A percentile compares a stretch with the other conserved stretches of the same genome.
Conservation (phyloP, 164 flowering plant species). For the Macadamia integrifolia region DNA sequence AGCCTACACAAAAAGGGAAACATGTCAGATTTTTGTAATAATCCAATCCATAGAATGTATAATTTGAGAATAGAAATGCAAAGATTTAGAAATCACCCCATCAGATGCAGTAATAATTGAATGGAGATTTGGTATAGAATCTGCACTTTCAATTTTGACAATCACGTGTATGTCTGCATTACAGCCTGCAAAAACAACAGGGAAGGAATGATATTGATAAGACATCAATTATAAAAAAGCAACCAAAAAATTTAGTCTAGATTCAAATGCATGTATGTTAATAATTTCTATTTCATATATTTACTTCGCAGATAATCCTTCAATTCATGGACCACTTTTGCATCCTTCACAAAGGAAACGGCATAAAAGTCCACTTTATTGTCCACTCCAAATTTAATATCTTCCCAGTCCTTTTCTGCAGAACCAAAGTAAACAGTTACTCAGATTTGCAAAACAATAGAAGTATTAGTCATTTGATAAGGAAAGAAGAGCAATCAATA, state of each 20-base stretch:
- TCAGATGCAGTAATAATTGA: constrained; percentile 91
- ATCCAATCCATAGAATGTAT: neutral
- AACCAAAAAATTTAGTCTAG: neutral
- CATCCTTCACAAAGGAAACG: constrained; percentile 97
- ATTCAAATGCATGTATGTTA: neutral
- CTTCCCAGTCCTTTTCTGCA: constrained; percentile 94
- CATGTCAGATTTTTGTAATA: neutral
- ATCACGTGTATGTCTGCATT: constrained; percentile 79
- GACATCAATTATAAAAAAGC: neutral
- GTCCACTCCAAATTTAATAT: constrained; percentile 95
- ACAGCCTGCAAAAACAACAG: constrained; percentile 47
- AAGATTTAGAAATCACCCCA: constrained; percentile 49
- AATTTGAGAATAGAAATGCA: neutral
- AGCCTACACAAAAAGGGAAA: constrained; percentile 29
- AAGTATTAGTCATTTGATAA: neutral
- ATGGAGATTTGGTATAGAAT: constrained; percentile 80
- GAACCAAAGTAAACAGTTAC: constrained; percentile 9
- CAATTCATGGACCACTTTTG: constrained; percentile 81
- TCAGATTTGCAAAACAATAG: constrained; percentile 4
- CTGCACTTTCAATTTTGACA: constrained; percentile 91
- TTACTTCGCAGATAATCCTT: constrained; percentile 81
- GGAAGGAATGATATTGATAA: neutral
- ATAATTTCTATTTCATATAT: neutral
- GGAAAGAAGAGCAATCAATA: neutral
- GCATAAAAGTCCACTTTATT: constrained; percentile 92